phyloP scores from a whole-genome alignment of 495 filamentous ascomycete species.

The Diplogelasinospora grovesii region DNA sequence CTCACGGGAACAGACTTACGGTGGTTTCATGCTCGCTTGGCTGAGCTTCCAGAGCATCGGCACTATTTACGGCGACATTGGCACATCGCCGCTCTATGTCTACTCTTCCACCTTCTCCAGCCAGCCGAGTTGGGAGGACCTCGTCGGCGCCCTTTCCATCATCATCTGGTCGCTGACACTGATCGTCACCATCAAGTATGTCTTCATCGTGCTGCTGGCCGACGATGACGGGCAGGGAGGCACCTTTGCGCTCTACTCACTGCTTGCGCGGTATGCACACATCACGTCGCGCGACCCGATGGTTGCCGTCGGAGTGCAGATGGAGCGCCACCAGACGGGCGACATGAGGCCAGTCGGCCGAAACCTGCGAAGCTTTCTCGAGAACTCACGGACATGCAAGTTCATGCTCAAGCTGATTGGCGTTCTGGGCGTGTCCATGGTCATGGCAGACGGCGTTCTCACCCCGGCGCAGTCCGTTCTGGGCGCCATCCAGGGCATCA shows the following conservation, averaged over 20 bases:
- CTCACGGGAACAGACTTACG: conserved; percentile 9
- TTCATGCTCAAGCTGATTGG: conserved; percentile 55
- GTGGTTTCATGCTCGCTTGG: conserved; percentile 15
- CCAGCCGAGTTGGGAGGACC: conserved; percentile 52
- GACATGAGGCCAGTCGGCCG: conserved; percentile 48
- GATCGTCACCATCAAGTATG: conserved; percentile 70
- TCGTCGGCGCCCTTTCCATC: conserved; percentile 64
- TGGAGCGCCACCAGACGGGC: conserved; percentile 51
- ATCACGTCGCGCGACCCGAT: conserved; percentile 50
- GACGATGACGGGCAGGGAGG: conserved; percentile 76
- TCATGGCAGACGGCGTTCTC: conserved; percentile 60
- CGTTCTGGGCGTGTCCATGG: conserved; percentile 62
- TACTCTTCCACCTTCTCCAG: conserved; percentile 62
- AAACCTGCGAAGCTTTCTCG: conserved; percentile 48
- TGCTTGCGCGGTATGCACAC: conserved; percentile 33
- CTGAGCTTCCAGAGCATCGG: conserved; percentile 50
- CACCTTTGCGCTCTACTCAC: conserved; percentile 36
- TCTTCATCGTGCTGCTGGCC: conserved; percentile 60
- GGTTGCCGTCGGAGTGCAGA: conserved; percentile 36
- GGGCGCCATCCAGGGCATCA: conserved; percentile 63
- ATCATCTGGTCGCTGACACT: conserved; percentile 68
- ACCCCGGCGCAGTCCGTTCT: conserved; percentile 66
- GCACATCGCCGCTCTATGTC: conserved; percentile 65
- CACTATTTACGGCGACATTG: conserved; percentile 72
- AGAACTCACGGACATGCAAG: conserved; percentile 46